Evolutionary conservation across 1,284 basidiomycete species (phyloP).

Genomic region (Violaceomyces palustris): DNA sequence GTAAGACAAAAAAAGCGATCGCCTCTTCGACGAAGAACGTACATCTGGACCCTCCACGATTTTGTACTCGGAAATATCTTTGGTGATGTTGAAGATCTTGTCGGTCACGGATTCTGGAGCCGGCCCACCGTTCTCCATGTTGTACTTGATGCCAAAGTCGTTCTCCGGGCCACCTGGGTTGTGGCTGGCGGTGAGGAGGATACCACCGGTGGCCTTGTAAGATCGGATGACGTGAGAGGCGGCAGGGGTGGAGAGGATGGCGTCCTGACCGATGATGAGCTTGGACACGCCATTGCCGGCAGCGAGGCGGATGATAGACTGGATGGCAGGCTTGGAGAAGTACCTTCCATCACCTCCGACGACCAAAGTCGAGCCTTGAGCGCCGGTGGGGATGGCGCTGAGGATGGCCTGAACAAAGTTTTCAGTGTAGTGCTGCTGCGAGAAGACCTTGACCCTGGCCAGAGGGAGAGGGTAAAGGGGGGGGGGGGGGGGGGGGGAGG

Average conservation of each 20-base stretch:
- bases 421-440: constrained; percentile 85
- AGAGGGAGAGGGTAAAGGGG: neutral
- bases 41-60: constrained; percentile 71
- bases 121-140: constrained; percentile 92
- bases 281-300: constrained; percentile 65
- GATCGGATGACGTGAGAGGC: constrained; percentile 92
- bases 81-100: constrained; percentile 86
- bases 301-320: constrained; percentile 83
- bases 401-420: constrained; percentile 96
- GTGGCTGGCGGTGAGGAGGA: constrained; percentile 94
- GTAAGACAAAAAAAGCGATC: too few relatives aligned
- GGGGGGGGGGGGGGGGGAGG: neutral
- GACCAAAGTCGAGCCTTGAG: constrained; percentile 70
- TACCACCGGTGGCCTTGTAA: constrained; percentile 93
- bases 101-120: constrained; percentile 92
- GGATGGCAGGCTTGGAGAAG: constrained; percentile 82
- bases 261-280: constrained; percentile 61
- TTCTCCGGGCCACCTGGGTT: constrained; percentile 95
- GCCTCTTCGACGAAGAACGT: neutral
- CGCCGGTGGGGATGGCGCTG: constrained; percentile 76
- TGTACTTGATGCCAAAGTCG: constrained; percentile 99
- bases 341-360: constrained; percentile 95
- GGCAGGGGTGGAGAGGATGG: constrained; percentile 92
- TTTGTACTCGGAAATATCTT: constrained; percentile 80
- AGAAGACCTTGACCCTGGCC: constrained; percentile 50